Percentiles rank a stretch among this genome's conserved stretches.
These are phyloP conservation scores for Bothriochloa decipiens DNA, from an alignment of 176 grass and related monocot species.

Conservation along the genomic window DNA sequence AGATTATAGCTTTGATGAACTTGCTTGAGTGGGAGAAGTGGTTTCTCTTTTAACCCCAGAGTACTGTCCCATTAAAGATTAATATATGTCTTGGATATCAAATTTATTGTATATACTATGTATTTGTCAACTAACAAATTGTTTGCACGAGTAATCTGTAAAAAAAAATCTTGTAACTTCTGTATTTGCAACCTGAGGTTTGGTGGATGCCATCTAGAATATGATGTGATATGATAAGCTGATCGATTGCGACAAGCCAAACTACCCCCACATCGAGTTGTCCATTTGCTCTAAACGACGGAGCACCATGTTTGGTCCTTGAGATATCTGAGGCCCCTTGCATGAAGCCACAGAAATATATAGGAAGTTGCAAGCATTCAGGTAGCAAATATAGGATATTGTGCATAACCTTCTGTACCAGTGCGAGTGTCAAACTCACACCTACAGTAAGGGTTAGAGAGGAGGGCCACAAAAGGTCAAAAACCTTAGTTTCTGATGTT, in stretches of 20 bases:
- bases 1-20: not conserved
- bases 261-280: not conserved
- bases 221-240: constrained; percentile 28
- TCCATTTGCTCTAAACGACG: constrained; percentile 31
- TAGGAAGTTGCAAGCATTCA: not conserved
- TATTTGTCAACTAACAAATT: not conserved
- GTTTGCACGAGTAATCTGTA: not conserved
- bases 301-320: constrained; percentile 33
- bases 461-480: not conserved
- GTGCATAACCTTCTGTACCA: not conserved
- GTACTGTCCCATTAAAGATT: not conserved
- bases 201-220: not conserved
- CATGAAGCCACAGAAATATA: not conserved
- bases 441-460: not conserved
- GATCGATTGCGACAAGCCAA: constrained; percentile 28
- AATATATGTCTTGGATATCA: not conserved
- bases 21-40: not conserved
- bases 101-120: not conserved
- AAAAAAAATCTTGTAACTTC: not conserved
- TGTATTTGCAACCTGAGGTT: not conserved
- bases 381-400: not conserved
- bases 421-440: constrained; percentile 12
- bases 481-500: constrained; percentile 6
- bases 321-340: constrained; percentile 18
- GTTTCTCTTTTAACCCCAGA: constrained; percentile 1